Evolutionary conservation across 768 basidiomycete species (phyloP), one percentile per base, ranked within the genome.

Genomic region (Boletus reticuloceps): DNA sequence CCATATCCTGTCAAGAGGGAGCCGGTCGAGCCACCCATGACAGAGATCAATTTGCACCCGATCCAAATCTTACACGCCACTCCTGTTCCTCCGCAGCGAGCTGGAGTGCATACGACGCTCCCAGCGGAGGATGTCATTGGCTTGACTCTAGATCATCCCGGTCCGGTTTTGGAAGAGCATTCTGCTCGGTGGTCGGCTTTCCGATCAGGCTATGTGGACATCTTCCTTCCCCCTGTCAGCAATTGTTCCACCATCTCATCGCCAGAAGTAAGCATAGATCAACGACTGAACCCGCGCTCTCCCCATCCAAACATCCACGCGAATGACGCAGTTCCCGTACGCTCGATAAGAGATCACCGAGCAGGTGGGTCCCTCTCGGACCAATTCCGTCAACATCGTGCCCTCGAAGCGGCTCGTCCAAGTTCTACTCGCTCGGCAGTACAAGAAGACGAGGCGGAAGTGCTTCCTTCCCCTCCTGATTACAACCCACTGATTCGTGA

Each of bases 191-290:
- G 63, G 67, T 56, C 37, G 32, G 27, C 58, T 20, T 72, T 71
- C 53, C 66, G 62, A 22, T 72, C 70, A 8, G 70, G 70, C 17
- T 19, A 31, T 31, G 29, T 68, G 39, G 52, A 51, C 20, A 38
- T 72, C 34, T 47, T 3, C n/a, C 31, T 63, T 14, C 47, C 53
- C n/a, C 44, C 40, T 34, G 47, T 22, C 31, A 22, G 17, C 43
- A 47, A 34, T 17, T 19, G 19, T 29, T 48, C 41, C 12, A 36
- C n/a, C 20, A 10, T 19, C 19, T 50, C 41, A 22, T 42, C 51
- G 17, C 37, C 31, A 4, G 53, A 43, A 32, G 17, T 36, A 14
- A 32, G 20, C 20, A 25, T 32, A 19, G 39, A 47, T 25, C 34
- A 41, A 16, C 55, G 19, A n/a, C n/a, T 48, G 39, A 44, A 25